Evolutionary conservation across 192 early-diverging fungal species (phyloP), one percentile per base, ranked within the genome.

Genomic region (Paraglomus brasilianum): DNA sequence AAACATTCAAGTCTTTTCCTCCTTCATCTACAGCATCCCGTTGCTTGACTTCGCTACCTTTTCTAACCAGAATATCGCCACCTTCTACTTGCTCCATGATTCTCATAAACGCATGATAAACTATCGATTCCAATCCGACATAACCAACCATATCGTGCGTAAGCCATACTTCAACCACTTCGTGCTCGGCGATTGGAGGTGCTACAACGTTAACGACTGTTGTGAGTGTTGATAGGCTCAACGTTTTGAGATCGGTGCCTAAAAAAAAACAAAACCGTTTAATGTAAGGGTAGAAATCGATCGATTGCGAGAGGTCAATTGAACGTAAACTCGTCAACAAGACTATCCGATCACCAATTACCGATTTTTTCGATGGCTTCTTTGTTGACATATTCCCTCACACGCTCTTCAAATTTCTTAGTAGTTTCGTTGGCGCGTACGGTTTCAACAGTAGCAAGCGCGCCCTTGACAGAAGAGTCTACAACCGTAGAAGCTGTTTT

Each of bases 61-160:
- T 79, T 42, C 79, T 78, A 10, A 86, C 83, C 5, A 84, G 52
- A 9, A 86, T 79, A 52, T 86, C 83, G 5, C 85, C 85, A 30
- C 81, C 76, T 40, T 84, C 85, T 19, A 83, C 84, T 50, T 86
- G 80, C 45, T 86, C 85, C 81, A 86, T 83, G 15, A 86, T 76
- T 50, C 76, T 77, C 21, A 80, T 75, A 66, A 84, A 86, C 17
- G 83, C 73, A 51, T 76, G 78, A 69, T 86, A 78, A 6, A 84
- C 81, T 5, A 86, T 42, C 5, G 77, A 69, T 43, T 86, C 85
- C 38, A 86, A 15, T 15, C 85, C 85, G 41, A 79, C 68, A 48
- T 84, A 84, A 0, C 83, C 85, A 15, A 82, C 75, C 80, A 83
- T 83, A 47, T 81, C 81, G 56, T 84, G 82, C 1, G 79, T 73